Percentiles rank a stretch among this genome's conserved stretches.
phyloP scores from a whole-genome alignment of 345 rosid species.

The Microcos paniculata region DNA sequence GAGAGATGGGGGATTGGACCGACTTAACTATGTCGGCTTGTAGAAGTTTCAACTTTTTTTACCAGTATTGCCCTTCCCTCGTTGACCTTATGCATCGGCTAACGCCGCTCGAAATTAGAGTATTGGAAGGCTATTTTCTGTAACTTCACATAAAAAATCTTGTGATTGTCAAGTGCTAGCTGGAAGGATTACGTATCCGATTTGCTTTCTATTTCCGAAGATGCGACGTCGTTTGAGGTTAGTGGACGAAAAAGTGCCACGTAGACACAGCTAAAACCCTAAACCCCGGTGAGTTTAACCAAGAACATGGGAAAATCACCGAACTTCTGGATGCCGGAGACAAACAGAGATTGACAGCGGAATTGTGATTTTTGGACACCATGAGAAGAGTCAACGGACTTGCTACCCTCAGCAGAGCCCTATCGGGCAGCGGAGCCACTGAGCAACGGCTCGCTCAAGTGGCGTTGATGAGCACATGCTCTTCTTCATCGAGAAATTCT shows the following conservation, averaged over 20 bases:
- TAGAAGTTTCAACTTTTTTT: neutral
- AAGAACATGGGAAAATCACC: neutral
- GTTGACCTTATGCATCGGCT: too few relatives aligned
- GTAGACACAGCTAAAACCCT: conserved; percentile 11
- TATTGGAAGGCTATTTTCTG: neutral
- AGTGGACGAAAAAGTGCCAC: neutral
- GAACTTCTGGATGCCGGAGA: neutral
- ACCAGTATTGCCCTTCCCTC: conserved; percentile 13
- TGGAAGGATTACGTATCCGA: neutral
- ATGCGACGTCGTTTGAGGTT: neutral
- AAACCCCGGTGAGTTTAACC: neutral
- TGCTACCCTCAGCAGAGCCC: conserved; percentile 36
- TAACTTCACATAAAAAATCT: neutral
- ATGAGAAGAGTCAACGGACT: conserved; percentile 61
- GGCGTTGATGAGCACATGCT: conserved; percentile 29
- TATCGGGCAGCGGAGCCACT: conserved; percentile 27
- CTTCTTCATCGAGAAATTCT: conserved; percentile 19
- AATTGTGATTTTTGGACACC: conserved; percentile 1
- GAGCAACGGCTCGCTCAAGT: conserved; percentile 41
- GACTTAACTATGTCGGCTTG: neutral
- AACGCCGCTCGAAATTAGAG: neutral
- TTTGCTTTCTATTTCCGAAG: neutral
- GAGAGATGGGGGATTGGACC: neutral
- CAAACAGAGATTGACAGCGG: neutral
- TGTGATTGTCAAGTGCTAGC: neutral